Base-by-base conservation (phyloP, 1,284 basidiomycete genomes). In the Paramarasmius palmivorus region DNA sequence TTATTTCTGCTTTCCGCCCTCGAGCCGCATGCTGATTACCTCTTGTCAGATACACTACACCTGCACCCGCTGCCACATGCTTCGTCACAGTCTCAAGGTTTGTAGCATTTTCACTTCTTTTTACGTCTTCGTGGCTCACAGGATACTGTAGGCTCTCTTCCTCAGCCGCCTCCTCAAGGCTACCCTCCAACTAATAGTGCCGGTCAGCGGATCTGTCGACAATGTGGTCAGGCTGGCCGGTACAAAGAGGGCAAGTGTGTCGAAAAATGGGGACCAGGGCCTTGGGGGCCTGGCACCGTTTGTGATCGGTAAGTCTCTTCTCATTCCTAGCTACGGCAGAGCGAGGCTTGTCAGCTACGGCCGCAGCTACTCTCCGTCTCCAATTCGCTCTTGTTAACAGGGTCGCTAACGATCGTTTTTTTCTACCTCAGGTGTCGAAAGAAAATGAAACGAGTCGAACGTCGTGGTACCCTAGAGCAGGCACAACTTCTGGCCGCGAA, bases 211-310 rank as follows among this genome's bases (percentile, higher is more conserved):
- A 88, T 88, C 36, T 90, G 88, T 63, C 72, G 88, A 10, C 85
- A 88, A 61, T 91, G 89, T 59, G 57, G 57, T 45, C 37, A 52
- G 26, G 36, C 55, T 29, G 83, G 83, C 0, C 72, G 89, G 1
- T 91, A 91, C 73, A 92, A 91, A 72, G 90, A 92, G 12, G 86
- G 85, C 15, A 91, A 90, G 63, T 92, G 90, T 63, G 87, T 92
- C 41, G 90, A 92, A 65, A 92, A 92, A 67, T 92, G 90, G 90
- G 90, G 89, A 2, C 90, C 90, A 14, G 90, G 90, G 2, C 89
- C 89, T 47, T 81, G 86, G 69, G 89, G 90, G 0, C 88, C 88
- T 40, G 90, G 90, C 20, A 92, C 89, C 0, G 90, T 92, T 0
- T 92, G 90, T 63, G 90, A 92, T 74, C 73, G 88, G 78, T 84